These are phyloP conservation scores for Tetradesmus obliquus DNA, from an alignment of 139 green algal genomes.

Conservation along the genomic window DNA sequence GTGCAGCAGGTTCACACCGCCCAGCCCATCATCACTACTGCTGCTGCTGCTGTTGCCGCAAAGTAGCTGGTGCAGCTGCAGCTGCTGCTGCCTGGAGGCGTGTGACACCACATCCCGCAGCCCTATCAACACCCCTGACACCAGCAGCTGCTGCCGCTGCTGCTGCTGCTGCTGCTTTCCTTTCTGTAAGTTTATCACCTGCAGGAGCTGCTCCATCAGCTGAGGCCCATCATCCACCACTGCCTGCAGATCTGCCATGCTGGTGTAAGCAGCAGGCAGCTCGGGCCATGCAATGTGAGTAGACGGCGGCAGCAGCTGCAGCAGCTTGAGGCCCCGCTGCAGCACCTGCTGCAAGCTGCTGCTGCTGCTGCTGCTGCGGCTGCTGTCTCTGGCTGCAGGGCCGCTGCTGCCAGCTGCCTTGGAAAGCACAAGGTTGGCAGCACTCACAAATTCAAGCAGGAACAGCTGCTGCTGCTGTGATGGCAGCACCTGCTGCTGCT, in stretches of 20 bases:
- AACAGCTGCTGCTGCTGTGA: background rate
- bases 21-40: background rate
- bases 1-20: background rate
- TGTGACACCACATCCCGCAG: background rate
- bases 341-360: constrained; percentile 12
- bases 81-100: constrained; percentile 2
- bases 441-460: background rate
- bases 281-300: background rate
- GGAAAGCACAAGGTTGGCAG: background rate
- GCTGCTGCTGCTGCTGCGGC: constrained; percentile 22
- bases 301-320: constrained; percentile 5
- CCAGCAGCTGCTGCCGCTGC: constrained; percentile 20
- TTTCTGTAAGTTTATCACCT: background rate
- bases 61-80: constrained; percentile 29
- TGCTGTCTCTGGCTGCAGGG: background rate
- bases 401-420: constrained; percentile 3
- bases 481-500: background rate
- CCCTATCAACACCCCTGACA: constrained; percentile 20
- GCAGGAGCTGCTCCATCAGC: background rate
- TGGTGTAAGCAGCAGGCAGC: constrained; percentile 3
- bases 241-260: background rate
- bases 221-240: background rate
- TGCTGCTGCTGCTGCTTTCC: constrained; percentile 1
- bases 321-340: background rate
- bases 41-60: constrained; percentile 18